phyloP scores from a whole-genome alignment of 495 filamentous ascomycete genomes.

The Barbatosphaeria neglecta region DNA sequence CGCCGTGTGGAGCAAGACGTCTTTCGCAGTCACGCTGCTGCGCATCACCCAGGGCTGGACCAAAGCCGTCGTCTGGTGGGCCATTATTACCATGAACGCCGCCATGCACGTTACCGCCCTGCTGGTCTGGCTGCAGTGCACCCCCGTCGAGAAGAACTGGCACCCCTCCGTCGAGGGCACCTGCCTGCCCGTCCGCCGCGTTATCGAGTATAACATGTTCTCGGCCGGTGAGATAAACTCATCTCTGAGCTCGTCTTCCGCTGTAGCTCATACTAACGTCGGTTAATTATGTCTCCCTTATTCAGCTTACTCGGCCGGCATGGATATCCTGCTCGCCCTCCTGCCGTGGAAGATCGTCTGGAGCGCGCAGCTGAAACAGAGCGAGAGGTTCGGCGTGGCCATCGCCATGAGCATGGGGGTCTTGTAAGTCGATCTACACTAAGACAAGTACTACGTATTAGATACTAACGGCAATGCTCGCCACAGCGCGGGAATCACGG shows the following conservation, averaged over 20 bases:
- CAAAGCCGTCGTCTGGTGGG: conserved; percentile 11
- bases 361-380: conserved; percentile 19
- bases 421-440: conserved; percentile 20
- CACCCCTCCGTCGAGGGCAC: conserved; percentile 1
- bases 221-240: conserved; percentile 8
- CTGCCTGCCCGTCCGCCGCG: conserved; percentile 8
- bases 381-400: conserved; percentile 25
- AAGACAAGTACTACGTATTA: no score
- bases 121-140: conserved; percentile 16
- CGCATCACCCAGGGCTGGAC: conserved; percentile 13
- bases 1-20: conserved; percentile 25
- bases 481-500: not conserved
- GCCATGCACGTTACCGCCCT: conserved; percentile 9
- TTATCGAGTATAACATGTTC: conserved; percentile 11
- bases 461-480: no score
- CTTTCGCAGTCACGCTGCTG: conserved; percentile 20
- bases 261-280: not conserved
- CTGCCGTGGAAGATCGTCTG: conserved; percentile 25
- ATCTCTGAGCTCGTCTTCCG: not conserved
- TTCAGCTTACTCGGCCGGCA: conserved; percentile 20
- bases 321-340: conserved; percentile 23
- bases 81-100: conserved; percentile 17
- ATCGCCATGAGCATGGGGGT: conserved; percentile 30
- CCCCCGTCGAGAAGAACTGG: conserved; percentile 14
- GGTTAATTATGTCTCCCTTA: not conserved